Base-by-base conservation (phyloP, 2,329 filamentous ascomycete species). In the Clonostachys chloroleuca region DNA sequence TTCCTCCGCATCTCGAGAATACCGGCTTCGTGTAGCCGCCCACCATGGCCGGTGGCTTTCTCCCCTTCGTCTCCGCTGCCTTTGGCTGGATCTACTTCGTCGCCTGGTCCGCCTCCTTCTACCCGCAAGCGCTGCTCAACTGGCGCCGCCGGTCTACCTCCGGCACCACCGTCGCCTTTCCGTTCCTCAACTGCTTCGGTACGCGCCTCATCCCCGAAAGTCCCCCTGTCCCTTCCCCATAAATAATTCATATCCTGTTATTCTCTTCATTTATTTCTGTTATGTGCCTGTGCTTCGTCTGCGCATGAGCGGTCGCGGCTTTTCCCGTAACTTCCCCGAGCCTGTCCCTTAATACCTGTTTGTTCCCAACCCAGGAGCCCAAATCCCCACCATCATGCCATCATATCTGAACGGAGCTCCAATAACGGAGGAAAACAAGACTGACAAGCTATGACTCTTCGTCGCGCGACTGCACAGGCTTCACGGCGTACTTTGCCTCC, bases 71-170 rank as follows among this genome's bases (percentile, higher is more conserved):
- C 16, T 83, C 78, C 44, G 77, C 72, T 59, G 60, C 86, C 34
- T 80, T 88, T 56, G 87, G 87, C 65, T 91, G 87, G 86, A 69
- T 85, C 60, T 92, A 92, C 67, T 85, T 81, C 53, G 53, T 84
- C 43, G 83, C 80, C 66, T 94, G 92, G 92, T 92, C 88, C 12
- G 70, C 85, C 14, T 95, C 90, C 14, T 97, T 96, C 71, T 97
- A 97, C 65, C 92, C 92, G 2, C 94, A 97, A 63, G 83, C 87
- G 7, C 69, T 95, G 51, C 78, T 90, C 52, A 97, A 96, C 74
- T 86, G 77, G 64, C 74, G 74, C 33, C 85, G 90, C 46, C 81
- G 81, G 48, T 87, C 89, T 9, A 96, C 92, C 5, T 78, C 81
- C 17, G 94, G 94, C 39, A 84, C 92, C 5, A 89, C 90, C 1